Evolutionary conservation across 2,329 filamentous ascomycete genomes (phyloP).

Genomic region (Sporothrix humicola): DNA sequence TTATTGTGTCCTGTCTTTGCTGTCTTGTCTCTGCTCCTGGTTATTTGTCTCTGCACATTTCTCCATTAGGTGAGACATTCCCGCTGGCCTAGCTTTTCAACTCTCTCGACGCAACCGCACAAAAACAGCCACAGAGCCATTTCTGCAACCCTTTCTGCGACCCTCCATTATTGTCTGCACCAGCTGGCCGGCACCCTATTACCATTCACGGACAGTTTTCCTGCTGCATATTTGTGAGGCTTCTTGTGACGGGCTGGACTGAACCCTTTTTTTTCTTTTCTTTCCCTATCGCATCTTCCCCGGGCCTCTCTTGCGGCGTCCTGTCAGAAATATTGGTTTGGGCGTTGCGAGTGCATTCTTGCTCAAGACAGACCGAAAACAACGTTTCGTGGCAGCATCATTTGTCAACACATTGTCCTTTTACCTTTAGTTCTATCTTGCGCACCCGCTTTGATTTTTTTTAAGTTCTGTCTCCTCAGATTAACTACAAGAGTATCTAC

Average conservation of each 20-base stretch:
- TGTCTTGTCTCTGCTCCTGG: background rate
- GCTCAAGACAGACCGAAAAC: background rate
- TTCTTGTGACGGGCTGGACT: background rate
- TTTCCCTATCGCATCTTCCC: background rate
- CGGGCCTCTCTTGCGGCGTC: background rate
- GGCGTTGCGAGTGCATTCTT: background rate
- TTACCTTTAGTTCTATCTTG: background rate
- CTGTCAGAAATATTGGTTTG: background rate
- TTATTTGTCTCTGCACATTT: conserved; percentile 15
- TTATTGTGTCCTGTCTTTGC: background rate
- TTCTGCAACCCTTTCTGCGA: background rate
- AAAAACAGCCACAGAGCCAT: background rate
- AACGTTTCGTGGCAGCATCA: background rate
- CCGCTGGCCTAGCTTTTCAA: background rate
- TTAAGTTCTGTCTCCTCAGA: too few relatives aligned
- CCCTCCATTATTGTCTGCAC: background rate
- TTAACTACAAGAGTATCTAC: too few relatives aligned
- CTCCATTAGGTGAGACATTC: conserved; percentile 16
- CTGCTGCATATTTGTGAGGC: background rate
- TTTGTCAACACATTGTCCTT: background rate
- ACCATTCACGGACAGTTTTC: background rate
- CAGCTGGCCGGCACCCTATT: background rate
- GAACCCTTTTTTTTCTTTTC: background rate
- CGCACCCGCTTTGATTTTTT: too few relatives aligned
- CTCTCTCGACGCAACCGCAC: background rate